Base-by-base conservation (phyloP, 1,284 basidiomycete genomes). In the Ganoderma leucocontextum region DNA sequence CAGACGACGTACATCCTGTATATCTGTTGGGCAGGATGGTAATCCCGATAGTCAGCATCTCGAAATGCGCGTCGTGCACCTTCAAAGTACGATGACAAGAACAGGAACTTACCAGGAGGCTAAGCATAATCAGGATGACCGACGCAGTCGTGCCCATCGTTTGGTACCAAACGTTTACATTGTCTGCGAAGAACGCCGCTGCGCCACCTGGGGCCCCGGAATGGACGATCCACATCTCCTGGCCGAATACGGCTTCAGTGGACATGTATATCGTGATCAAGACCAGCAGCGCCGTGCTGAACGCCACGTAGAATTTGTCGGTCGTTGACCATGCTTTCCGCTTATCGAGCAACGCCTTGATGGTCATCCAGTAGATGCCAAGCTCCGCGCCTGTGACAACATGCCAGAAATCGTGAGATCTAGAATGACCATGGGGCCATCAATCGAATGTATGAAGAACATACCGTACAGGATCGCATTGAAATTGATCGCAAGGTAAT, bases 381-480 rank as follows among this genome's bases (percentile, higher is more conserved):
- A 49, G 47, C 22, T 49, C 47, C 22, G 12, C 47, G 0, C 47
- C 47, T 49, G 22, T 25, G 47, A 47, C 3, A 22, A 13, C 29
- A 29, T 29, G 29, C 29, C 29, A 29, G 41, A 19, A 4, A 42
- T 17, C 15, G 15, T 6, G 41, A 13, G 29, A 2, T 29, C 29
- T 29, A 29, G 12, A 41, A 13, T 42, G 41, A 42, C 2, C 0
- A 17, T 17, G 15, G 15, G 41, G 22, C 22, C 7, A 25, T 25
- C 22, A 7, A 49, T 25, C 22, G 22, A 49, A 25, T 9, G 17
- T 19, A 17, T 53, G 35, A 39, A 39, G 29, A 3, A 49, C 68
- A 22, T 42, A 73, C 72, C 72, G 29, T 73, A 73, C 10, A 73
- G 61, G 36, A 73, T 70, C n/a, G 67, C 65, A 53, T 71, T 71